Percentiles rank a stretch among this genome's conserved stretches.
phyloP scores from a whole-genome alignment of 140 eudicot species.

The Senecio squalidus region DNA sequence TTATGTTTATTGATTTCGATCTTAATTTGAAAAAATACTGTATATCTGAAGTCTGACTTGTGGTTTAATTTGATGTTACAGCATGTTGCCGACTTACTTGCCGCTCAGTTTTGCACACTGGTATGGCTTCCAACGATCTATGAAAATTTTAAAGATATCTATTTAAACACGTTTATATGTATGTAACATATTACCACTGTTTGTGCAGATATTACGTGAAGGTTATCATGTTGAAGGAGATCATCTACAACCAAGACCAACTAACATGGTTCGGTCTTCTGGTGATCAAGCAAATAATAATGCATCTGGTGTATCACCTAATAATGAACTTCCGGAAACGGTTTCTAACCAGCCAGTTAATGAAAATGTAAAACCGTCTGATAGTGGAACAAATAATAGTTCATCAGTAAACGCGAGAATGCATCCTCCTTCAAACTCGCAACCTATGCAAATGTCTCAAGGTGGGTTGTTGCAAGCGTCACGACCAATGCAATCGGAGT shows the following conservation, averaged over 20 bases:
- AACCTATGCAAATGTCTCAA: conserved; percentile 64
- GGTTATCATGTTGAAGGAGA: conserved; percentile 72
- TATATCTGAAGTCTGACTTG: too few species aligned
- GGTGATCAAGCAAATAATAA: conserved; percentile 35
- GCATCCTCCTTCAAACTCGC: conserved; percentile 67
- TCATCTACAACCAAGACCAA: conserved; percentile 65
- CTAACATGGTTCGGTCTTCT: conserved; percentile 31
- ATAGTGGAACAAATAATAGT: conserved; percentile 24
- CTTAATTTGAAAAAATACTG: not conserved
- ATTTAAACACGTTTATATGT: too few species aligned
- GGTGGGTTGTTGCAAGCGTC: conserved; percentile 42
- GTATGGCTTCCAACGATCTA: conserved; percentile 32
- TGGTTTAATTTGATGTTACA: conserved; percentile 32
- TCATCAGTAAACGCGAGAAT: conserved; percentile 40
- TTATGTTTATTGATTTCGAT: not conserved
- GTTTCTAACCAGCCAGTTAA: conserved; percentile 41
- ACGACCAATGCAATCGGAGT: conserved; percentile 49
- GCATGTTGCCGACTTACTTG: conserved; percentile 93
- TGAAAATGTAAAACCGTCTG: conserved; percentile 50
- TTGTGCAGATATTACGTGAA: conserved; percentile 64
- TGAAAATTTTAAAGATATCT: not conserved
- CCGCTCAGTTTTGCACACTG: conserved; percentile 68
- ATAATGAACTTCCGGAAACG: conserved; percentile 41
- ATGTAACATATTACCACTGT: too few species aligned
- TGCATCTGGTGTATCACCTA: conserved; percentile 36